A percentile compares a stretch with the other conserved stretches of the same genome.
Conservation (phyloP, 768 basidiomycete genomes). For the Termitomyces sp. region DNA sequence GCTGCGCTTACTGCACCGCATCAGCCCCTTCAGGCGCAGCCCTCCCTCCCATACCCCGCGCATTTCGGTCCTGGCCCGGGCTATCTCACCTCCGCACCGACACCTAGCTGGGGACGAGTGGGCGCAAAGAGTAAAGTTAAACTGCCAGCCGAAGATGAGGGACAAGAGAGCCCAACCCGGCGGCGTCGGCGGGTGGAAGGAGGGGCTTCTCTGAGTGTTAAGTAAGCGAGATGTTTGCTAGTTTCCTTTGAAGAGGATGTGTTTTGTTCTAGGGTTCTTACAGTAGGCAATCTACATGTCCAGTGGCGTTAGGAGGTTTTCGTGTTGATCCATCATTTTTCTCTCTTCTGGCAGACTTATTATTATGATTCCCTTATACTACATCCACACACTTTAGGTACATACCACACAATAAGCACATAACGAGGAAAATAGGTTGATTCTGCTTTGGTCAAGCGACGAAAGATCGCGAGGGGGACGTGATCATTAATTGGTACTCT, state of each 20-base stretch:
- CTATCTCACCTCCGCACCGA: constrained; percentile 46
- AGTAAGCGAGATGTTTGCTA: constrained; percentile 23
- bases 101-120: constrained; percentile 39
- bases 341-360: background rate
- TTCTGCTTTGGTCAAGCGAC: background rate
- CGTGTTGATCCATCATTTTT: background rate
- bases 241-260: background rate
- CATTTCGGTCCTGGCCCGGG: constrained; percentile 32
- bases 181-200: constrained; percentile 48
- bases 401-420: background rate
- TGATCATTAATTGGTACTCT: background rate
- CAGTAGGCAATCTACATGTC: background rate
- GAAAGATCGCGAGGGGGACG: background rate
- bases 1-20: constrained; percentile 24
- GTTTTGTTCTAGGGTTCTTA: background rate
- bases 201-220: constrained; percentile 49
- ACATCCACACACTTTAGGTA: background rate
- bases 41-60: constrained; percentile 33
- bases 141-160: constrained; percentile 27
- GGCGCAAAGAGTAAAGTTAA: constrained; percentile 29
- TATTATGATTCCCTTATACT: background rate
- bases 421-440: background rate
- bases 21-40: constrained; percentile 22
- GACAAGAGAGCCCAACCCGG: constrained; percentile 39
- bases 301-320: background rate